phyloP scores from a whole-genome alignment of 495 filamentous ascomycete genomes.

The Tuber borchii region DNA sequence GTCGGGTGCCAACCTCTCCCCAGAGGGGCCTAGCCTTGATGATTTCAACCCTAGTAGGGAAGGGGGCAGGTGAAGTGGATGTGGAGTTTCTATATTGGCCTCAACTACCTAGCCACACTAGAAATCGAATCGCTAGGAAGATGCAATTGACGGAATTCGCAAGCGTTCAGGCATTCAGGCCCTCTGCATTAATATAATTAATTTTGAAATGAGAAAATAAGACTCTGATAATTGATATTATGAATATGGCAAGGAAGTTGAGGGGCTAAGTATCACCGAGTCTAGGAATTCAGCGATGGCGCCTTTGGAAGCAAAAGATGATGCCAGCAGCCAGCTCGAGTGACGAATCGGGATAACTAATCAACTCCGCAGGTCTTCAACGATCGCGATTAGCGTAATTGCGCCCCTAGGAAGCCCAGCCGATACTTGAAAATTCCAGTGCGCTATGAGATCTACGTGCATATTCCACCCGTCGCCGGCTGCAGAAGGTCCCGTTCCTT shows the following conservation, averaged over 20 bases:
- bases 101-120: no score
- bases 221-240: background rate
- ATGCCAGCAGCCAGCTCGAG: background rate
- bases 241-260: background rate
- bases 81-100: background rate
- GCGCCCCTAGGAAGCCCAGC: background rate
- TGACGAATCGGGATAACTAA: background rate
- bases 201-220: background rate
- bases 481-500: background rate
- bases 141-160: background rate
- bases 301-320: background rate
- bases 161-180: background rate
- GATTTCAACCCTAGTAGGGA: background rate
- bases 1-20: background rate
- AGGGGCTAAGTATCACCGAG: background rate
- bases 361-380: background rate
- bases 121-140: background rate
- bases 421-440: background rate
- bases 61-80: background rate
- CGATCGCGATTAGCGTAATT: background rate
- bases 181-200: background rate
- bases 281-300: background rate
- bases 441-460: background rate
- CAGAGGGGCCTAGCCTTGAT: background rate
- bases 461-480: background rate